Base-by-base conservation (phyloP, 305 asterid species). In the Withania somnifera region DNA sequence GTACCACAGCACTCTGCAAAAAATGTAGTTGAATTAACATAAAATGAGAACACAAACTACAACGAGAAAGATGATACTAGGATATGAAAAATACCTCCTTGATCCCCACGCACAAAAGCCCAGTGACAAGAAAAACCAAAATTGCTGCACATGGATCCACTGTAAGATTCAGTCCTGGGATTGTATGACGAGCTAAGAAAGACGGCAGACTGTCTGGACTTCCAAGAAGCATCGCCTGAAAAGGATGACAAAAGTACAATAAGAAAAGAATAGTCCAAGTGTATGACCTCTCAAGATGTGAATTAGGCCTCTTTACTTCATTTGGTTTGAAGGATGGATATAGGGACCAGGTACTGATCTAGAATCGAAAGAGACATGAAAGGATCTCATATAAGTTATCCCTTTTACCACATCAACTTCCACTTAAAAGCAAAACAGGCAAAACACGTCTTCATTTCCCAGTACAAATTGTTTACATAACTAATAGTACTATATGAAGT, bases 131-230 rank as follows among this genome's bases (percentile, higher is more conserved):
- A 52, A 90, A 90, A 69, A 95, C 97, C 83, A 95, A 87, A 81
- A 91, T 17, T 83, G 97, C 93, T 36, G 97, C 98, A 89, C 95
- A 91, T 67, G 98, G 98, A 78, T 95, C 99, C 36, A 95, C 95
- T 42, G 91, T 89, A 79, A 94, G 34, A 80, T 67, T 92, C 86
- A 93, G 82, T 67, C 94, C 95, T 30, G 97, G 99, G 82, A 95
- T 90, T 52, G 95, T 91, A 40, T 93, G 93, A 57, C 97, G 98
- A 80, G 97, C 91, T 77, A 95, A 86, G 85, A 92, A 87, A 76
- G 60, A 82, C 51, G 99, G 98, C 69, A 95, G 95, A 86, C 91
- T 94, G 88, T 84, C 87, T 73, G 92, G 81, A 82, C 97, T 97
- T 85, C 99, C 99, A 85, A 92, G 93, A 69, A 95, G 95, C 91